Conservation (phyloP, 2,329 filamentous ascomycete genomes). For the Endocalyx cinctus region DNA sequence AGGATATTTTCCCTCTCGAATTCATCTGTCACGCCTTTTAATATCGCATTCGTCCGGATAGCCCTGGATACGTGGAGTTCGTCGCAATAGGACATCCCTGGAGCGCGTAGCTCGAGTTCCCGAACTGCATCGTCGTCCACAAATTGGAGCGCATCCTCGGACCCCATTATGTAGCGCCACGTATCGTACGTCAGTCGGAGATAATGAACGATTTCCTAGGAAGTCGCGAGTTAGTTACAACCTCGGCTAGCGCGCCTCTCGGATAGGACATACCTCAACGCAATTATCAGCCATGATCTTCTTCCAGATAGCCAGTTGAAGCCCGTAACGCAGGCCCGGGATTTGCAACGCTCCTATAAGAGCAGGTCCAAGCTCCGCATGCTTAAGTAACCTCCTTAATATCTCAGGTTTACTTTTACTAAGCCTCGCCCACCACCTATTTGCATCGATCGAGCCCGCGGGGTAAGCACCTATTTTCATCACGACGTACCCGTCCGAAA, state of each 20-base stretch:
- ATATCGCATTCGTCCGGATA: too few relatives aligned
- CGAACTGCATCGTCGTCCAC: constrained; percentile 1
- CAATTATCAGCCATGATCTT: constrained; percentile 4
- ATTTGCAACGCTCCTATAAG: background rate
- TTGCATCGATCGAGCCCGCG: background rate
- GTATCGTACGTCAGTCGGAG: constrained; percentile 4
- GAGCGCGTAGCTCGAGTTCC: constrained; percentile 1
- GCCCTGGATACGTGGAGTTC: too few relatives aligned
- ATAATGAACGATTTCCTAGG: constrained; percentile 6
- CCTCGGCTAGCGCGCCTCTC: too few relatives aligned
- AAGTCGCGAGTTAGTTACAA: constrained; percentile 4
- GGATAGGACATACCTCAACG: too few relatives aligned
- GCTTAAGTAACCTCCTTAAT: constrained; percentile 1
- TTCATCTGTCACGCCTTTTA: background rate
- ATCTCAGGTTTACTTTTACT: constrained; percentile 4
- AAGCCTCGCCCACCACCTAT: constrained; percentile 2
- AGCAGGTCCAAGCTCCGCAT: background rate
- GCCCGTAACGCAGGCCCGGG: constrained; percentile 1
- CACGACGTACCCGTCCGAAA: constrained; percentile 1
- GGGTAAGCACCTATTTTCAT: constrained; percentile 4
- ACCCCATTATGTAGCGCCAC: constrained; percentile 3
- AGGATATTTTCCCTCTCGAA: background rate
- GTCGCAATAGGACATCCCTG: background rate
- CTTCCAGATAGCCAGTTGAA: constrained; percentile 3
- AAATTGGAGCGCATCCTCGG: constrained; percentile 1